phyloP scores from a whole-genome alignment of 2,329 filamentous ascomycete genomes.

The Curvularia eragrostidis region DNA sequence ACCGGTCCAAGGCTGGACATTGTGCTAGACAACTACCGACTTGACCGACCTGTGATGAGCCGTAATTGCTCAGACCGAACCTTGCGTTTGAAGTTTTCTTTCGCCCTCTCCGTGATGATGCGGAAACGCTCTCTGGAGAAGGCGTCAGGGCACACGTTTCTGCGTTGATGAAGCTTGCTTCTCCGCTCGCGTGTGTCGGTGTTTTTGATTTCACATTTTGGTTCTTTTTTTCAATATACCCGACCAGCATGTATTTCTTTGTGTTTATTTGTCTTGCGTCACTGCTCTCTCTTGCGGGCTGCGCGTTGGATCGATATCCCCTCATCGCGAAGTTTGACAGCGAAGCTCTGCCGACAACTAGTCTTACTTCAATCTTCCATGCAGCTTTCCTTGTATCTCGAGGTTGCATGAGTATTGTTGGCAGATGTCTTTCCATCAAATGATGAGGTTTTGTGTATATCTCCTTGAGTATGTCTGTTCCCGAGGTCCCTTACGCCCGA shows the following conservation, averaged over 20 bases:
- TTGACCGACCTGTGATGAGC: conserved; percentile 46
- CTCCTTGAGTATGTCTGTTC: conserved; percentile 52
- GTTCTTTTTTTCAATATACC: conserved; percentile 20
- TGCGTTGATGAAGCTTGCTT: conserved; percentile 50
- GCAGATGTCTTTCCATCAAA: conserved; percentile 27
- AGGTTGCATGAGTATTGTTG: conserved; percentile 13
- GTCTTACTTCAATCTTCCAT: background rate
- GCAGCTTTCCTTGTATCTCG: conserved; percentile 3
- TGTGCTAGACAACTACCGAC: conserved; percentile 23
- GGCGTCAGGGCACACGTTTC: conserved; percentile 33
- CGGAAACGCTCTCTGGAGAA: conserved; percentile 47
- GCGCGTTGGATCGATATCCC: conserved; percentile 48
- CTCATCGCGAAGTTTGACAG: conserved; percentile 35
- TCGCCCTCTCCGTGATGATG: conserved; percentile 39
- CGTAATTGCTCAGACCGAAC: conserved; percentile 54
- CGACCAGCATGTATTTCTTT: conserved; percentile 37
- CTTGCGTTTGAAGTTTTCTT: conserved; percentile 47
- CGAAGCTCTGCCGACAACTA: conserved; percentile 14
- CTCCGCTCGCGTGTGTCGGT: conserved; percentile 46
- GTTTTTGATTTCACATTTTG: conserved; percentile 41
- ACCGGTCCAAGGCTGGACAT: conserved; percentile 29
- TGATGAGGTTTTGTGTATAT: conserved; percentile 42
- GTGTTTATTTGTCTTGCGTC: conserved; percentile 46
- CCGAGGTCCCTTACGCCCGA: conserved; percentile 54
- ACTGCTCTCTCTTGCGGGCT: conserved; percentile 46